Evolutionary conservation across 2,329 filamentous ascomycete species (phyloP).

Genomic region (Teratosphaeria zuluensis): DNA sequence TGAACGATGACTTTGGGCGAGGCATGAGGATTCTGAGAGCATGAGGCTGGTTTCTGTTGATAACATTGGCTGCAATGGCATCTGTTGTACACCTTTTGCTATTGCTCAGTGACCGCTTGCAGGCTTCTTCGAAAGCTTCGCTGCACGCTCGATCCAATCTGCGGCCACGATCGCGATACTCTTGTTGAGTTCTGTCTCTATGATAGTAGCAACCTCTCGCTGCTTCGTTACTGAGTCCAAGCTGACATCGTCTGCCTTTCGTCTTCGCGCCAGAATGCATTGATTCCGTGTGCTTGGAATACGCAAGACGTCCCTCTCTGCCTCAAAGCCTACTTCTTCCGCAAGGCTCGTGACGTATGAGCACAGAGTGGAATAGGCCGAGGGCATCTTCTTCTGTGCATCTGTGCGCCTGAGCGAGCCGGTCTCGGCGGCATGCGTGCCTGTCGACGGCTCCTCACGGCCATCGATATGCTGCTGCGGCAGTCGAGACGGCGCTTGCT

Average conservation of each 20-base stretch:
- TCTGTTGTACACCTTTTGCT: not conserved
- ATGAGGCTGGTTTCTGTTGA: not conserved
- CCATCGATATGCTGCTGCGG: conserved; percentile 12
- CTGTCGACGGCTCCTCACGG: not conserved
- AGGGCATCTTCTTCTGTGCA: conserved; percentile 38
- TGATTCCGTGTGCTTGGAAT: conserved; percentile 90
- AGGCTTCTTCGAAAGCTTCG: conserved; percentile 36
- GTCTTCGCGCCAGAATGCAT: conserved; percentile 59
- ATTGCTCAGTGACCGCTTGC: conserved; percentile 34
- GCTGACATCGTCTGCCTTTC: not conserved
- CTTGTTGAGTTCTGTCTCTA: conserved; percentile 45
- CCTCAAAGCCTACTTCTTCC: conserved; percentile 59
- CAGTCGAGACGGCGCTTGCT: conserved; percentile 5
- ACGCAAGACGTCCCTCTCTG: conserved; percentile 75
- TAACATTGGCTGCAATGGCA: not conserved
- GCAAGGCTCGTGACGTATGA: conserved; percentile 65
- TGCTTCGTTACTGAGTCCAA: not conserved
- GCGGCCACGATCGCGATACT: conserved; percentile 34
- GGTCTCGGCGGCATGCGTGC: conserved; percentile 23
- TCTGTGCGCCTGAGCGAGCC: conserved; percentile 24
- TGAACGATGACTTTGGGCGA: not conserved
- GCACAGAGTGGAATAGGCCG: conserved; percentile 75
- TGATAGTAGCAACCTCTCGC: conserved; percentile 42
- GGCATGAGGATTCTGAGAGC: not conserved
- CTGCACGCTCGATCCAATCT: conserved; percentile 45